Conservation (phyloP, 495 filamentous ascomycete genomes). For the Immersiella caudata region DNA sequence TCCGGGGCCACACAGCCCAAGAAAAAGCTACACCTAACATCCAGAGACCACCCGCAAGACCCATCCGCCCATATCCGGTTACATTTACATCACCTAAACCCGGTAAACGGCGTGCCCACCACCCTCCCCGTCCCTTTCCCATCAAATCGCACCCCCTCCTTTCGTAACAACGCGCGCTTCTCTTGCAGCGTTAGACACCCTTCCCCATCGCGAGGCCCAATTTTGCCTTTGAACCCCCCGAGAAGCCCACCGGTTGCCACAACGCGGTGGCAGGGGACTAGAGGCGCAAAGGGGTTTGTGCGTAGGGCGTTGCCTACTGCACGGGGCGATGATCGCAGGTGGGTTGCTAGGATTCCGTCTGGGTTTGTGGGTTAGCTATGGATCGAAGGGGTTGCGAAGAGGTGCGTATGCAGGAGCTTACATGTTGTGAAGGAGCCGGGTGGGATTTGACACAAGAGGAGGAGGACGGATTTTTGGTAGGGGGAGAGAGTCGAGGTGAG, state of each 20-base stretch:
- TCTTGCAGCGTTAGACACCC: constrained; percentile 43
- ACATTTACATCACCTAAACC: constrained; percentile 26
- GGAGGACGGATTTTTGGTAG: constrained; percentile 34
- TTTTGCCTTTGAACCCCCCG: constrained; percentile 56
- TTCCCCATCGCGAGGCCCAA: constrained; percentile 42
- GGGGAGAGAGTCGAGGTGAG: constrained; percentile 10
- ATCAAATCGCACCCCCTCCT: constrained; percentile 48
- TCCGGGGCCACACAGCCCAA: too few species aligned
- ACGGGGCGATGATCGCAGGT: constrained; percentile 69
- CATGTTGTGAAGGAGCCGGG: constrained; percentile 16
- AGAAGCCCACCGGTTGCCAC: constrained; percentile 48
- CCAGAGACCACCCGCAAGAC: background rate
- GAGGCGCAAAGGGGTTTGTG: constrained; percentile 69
- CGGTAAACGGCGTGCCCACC: constrained; percentile 48
- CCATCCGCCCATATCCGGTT: background rate
- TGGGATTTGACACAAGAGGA: constrained; percentile 28
- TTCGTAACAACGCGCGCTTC: constrained; percentile 44
- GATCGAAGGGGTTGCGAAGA: too few species aligned
- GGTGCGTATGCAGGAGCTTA: too few species aligned
- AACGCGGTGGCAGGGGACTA: constrained; percentile 59
- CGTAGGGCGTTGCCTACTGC: constrained; percentile 80
- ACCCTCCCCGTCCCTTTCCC: constrained; percentile 37
- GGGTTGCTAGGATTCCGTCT: constrained; percentile 66
- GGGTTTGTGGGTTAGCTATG: background rate
- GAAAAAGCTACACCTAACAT: too few species aligned